Conservation (phyloP, 75 land plant genomes). For the Pinus tabuliformis region DNA sequence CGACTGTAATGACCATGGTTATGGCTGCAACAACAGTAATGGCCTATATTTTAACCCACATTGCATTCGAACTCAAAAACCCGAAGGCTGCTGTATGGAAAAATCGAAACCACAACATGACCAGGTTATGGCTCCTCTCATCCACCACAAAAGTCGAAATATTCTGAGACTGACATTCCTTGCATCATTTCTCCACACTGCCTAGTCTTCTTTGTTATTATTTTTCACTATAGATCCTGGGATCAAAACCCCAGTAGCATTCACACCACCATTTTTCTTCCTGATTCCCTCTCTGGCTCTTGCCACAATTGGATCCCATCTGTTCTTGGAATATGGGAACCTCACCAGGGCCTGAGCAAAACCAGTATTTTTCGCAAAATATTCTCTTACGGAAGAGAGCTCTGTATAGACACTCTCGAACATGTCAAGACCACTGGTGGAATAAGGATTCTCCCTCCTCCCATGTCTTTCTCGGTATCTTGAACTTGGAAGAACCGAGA, state of each 20-base stretch:
- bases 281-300: not conserved
- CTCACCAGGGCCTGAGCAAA: not conserved
- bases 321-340: not conserved
- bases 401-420: slow-evolving; percentile 3
- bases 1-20: not conserved
- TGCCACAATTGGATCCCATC: slow-evolving; percentile 7
- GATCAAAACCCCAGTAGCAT: not conserved
- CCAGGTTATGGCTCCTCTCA: too few relatives aligned
- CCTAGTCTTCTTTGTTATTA: not conserved
- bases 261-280: too few relatives aligned
- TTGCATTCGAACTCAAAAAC: not conserved
- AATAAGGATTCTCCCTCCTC: slow-evolving; percentile 4
- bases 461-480: not conserved
- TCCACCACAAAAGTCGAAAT: too few relatives aligned
- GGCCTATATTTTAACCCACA: not conserved
- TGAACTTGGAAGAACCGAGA: not conserved
- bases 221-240: not conserved
- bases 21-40: not conserved
- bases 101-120: not conserved
- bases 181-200: too few relatives aligned
- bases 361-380: slow-evolving; percentile 3
- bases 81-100: not conserved
- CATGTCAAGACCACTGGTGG: slow-evolving; percentile 8
- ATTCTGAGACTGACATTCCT: too few relatives aligned
- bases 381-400: slow-evolving; percentile 3